These are phyloP conservation scores for Pichia scutulata DNA, from an alignment of 805 yeast species.

Conservation along the genomic window DNA sequence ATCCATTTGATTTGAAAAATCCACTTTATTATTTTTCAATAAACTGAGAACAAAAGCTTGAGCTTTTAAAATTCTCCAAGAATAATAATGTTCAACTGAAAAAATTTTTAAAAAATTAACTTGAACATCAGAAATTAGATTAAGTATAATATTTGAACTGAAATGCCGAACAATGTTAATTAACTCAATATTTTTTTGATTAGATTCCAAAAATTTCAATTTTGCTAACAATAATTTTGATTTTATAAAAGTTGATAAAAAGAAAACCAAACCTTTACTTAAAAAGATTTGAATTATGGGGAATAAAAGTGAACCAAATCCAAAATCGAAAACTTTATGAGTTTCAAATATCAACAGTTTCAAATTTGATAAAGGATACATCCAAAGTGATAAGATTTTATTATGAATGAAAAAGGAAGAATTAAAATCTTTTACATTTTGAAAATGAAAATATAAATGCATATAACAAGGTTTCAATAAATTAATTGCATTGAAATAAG, in stretches of 20 bases:
- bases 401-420: slow-evolving; percentile 33
- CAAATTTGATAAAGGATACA: slow-evolving; percentile 30
- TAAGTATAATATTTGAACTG: slow-evolving; percentile 9
- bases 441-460: slow-evolving; percentile 29
- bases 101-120: slow-evolving; percentile 23
- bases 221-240: slow-evolving; percentile 23
- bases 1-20: neutral
- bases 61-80: slow-evolving; percentile 59
- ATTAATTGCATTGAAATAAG: slow-evolving; percentile 23
- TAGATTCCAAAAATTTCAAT: neutral
- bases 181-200: neutral
- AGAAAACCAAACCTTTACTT: slow-evolving; percentile 27
- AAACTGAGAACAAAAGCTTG: slow-evolving; percentile 25
- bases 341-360: slow-evolving; percentile 27
- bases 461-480: slow-evolving; percentile 34
- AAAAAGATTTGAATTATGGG: slow-evolving; percentile 31
- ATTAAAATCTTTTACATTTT: slow-evolving; percentile 23
- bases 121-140: slow-evolving; percentile 18
- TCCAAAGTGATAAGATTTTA: slow-evolving; percentile 26
- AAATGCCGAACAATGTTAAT: neutral
- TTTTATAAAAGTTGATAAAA: slow-evolving; percentile 22
- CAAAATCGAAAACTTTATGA: slow-evolving; percentile 22
- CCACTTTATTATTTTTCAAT: neutral
- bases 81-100: slow-evolving; percentile 36
- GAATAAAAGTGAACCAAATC: slow-evolving; percentile 32